Conservation (phyloP, 331 rosid genomes). For the Spiraea crenata region DNA sequence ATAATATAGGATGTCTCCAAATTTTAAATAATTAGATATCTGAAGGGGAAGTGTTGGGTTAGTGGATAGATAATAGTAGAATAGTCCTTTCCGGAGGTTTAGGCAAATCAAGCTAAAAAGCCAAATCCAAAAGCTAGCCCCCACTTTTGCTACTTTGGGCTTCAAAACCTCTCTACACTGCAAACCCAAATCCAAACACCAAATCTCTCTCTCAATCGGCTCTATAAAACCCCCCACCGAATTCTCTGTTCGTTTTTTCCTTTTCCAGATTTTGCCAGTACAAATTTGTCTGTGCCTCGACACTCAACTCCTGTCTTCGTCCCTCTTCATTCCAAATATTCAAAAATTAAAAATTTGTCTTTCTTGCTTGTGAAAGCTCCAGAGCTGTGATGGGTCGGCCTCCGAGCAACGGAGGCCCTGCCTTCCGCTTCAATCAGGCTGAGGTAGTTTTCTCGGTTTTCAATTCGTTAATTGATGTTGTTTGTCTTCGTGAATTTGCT, state of each 20-base stretch:
- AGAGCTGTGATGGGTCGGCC: constrained; percentile 73
- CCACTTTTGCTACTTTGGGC: not conserved
- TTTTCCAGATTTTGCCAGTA: not conserved
- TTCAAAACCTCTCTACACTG: not conserved
- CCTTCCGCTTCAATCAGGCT: constrained; percentile 73
- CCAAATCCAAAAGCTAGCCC: not conserved
- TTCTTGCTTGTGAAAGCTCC: not conserved
- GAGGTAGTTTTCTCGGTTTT: constrained; percentile 29
- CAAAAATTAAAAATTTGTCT: not conserved
- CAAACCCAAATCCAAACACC: not conserved
- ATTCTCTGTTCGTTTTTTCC: not conserved
- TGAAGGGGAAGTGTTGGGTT: too few relatives aligned
- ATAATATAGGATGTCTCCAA: too few relatives aligned
- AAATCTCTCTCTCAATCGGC: not conserved
- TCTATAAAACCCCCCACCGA: not conserved
- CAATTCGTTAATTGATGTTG: not conserved
- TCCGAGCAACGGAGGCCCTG: constrained; percentile 92
- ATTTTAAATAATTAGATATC: too few relatives aligned
- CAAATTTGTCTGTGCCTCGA: not conserved
- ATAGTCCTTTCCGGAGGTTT: too few relatives aligned
- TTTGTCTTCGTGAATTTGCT: not conserved
- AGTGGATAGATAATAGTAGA: too few relatives aligned
- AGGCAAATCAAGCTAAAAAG: too few relatives aligned
- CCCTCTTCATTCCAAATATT: not conserved
- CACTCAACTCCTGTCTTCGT: not conserved